phyloP scores from a whole-genome alignment of 495 filamentous ascomycete species.

The Bathelium albidoporum region DNA sequence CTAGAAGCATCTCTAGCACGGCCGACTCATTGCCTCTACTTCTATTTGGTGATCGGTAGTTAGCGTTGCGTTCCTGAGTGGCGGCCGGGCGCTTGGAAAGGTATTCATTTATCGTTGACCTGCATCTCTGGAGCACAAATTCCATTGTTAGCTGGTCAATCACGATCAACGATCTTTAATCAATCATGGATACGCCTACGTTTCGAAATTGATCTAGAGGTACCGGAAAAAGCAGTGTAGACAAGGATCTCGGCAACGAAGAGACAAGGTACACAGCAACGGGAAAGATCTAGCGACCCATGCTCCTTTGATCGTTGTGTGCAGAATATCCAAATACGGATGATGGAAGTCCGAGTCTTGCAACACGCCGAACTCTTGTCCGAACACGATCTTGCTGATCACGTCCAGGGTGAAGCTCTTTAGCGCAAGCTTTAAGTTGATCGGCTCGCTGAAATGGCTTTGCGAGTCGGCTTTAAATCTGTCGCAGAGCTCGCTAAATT shows the following conservation, averaged over 20 bases:
- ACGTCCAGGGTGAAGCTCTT: not conserved
- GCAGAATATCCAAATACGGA: not conserved
- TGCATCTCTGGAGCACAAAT: too few species aligned
- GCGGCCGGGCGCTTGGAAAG: not conserved
- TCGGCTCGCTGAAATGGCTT: not conserved
- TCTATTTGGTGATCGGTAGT: not conserved
- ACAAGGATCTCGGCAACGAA: not conserved
- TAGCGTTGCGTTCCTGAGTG: not conserved
- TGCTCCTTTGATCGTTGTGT: not conserved
- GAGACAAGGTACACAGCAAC: not conserved
- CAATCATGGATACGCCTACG: not conserved
- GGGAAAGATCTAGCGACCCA: not conserved
- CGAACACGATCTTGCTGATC: not conserved
- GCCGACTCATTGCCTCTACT: not conserved
- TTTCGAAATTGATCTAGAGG: not conserved
- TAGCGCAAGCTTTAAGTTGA: not conserved
- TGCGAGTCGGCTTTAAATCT: not conserved
- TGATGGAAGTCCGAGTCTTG: not conserved
- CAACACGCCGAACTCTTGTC: not conserved
- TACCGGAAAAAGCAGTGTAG: not conserved
- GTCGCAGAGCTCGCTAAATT: not conserved
- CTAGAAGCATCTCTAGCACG: not conserved
- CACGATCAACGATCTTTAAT: too few species aligned
- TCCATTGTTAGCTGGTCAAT: too few species aligned
- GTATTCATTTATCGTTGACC: too few species aligned